Base-by-base conservation (phyloP, 2,329 filamentous ascomycete species). In the Onygenales sp. region DNA sequence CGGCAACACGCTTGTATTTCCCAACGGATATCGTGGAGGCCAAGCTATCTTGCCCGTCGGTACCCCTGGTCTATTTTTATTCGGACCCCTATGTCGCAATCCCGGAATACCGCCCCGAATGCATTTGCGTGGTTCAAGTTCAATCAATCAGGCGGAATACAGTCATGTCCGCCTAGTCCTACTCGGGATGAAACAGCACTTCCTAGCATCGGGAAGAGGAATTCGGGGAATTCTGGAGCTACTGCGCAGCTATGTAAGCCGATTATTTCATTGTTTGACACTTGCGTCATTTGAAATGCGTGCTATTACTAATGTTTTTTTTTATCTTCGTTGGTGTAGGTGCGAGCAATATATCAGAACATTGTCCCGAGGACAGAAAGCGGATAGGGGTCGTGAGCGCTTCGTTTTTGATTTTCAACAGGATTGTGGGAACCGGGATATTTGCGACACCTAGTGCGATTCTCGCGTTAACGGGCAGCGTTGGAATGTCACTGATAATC, bases 401-500 rank as follows among this genome's bases (percentile, higher is more conserved):
- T n/a, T 62, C 72, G 2, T 72, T 75, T 53, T 62, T 77, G 44
- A 75, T 76, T 53, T 74, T 77, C 59, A 77, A 76, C 58, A 70
- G 74, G 2, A 70, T 75, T 39, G 70, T 76, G 51, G 76, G 76
- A 10, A 75, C 75, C 0, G 76, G 75, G 41, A 76, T 78, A 54
- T 78, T 76, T 58, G 73, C 72, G 6, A 77, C 73, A 0, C 75
- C 76, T 3, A 69, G 72, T 39, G 68, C 70, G 3, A 73, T 78
- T 49, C 62, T 78, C 21, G 60, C 63, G 2, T 63, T 72, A 57
- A 73, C 70, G 2, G 69, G 73, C 2, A 77, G 74, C 56, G 68
- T 77, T 38, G 75, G 73, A 5, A 64, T 72, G 13, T 71, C 74
- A 32, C 57, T 78, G n/a, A 64, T 76, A 27, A 72, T 78, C 58